Conservation (phyloP, 31 red algal genomes). For the Odonthalia washingtoniensis region DNA sequence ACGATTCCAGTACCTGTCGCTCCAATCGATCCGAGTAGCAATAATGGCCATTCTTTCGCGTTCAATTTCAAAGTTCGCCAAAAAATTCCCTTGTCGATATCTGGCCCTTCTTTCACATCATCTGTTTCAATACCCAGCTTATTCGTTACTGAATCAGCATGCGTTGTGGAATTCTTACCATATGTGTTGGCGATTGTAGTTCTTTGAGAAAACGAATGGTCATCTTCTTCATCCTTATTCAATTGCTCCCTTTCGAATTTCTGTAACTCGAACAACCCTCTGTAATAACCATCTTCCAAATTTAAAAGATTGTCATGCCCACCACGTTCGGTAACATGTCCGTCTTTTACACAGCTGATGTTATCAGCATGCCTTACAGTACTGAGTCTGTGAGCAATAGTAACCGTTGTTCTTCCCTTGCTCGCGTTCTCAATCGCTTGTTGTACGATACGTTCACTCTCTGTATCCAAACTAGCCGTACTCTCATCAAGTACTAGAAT, state of each 20-base stretch:
- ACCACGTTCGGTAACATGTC: conserved; percentile 82
- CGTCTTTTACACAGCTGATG: conserved; percentile 83
- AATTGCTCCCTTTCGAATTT: conserved; percentile 53
- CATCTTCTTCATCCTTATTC: conserved; percentile 25
- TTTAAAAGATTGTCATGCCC: conserved; percentile 75
- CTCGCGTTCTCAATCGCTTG: conserved; percentile 75
- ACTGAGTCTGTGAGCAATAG: conserved; percentile 95
- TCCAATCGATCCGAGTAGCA: conserved; percentile 64
- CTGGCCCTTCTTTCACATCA: conserved; percentile 15
- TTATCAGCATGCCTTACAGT: conserved; percentile 89
- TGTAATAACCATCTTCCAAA: conserved; percentile 63
- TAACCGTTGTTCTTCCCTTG: conserved; percentile 83
- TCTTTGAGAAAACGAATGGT: conserved; percentile 15
- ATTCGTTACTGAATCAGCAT: not conserved
- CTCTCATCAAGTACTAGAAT: conserved; percentile 94
- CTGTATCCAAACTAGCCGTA: conserved; percentile 86
- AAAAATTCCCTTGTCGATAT: conserved; percentile 64
- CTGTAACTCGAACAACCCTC: conserved; percentile 71
- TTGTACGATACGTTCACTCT: conserved; percentile 82
- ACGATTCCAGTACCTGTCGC: conserved; percentile 54
- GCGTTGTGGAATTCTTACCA: not conserved
- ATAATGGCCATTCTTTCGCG: conserved; percentile 60
- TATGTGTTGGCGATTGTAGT: not conserved
- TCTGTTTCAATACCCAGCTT: not conserved
- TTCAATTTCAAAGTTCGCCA: conserved; percentile 56